A percentile compares a stretch with the other conserved stretches of the same genome.
Conservation (phyloP, 352 stramenopile genomes). For the Phytophthora sojae region DNA sequence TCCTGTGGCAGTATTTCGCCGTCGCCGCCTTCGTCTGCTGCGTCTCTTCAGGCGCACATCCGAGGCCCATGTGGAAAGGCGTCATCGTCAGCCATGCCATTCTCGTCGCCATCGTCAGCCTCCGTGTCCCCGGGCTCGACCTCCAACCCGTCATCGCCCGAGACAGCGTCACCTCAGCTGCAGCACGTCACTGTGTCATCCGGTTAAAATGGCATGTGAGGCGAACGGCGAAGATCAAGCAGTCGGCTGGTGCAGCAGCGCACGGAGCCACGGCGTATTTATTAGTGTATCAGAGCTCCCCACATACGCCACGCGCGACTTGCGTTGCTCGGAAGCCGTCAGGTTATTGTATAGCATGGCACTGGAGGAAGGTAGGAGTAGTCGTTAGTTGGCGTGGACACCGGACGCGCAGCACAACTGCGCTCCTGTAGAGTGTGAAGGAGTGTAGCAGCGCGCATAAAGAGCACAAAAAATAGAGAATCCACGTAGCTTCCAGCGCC, state of each 20-base stretch:
- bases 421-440: slow-evolving; percentile 38
- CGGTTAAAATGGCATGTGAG: slow-evolving; percentile 41
- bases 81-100: slow-evolving; percentile 50
- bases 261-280: slow-evolving; percentile 53
- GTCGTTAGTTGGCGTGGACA: slow-evolving; percentile 12
- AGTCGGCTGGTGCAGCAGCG: slow-evolving; percentile 31
- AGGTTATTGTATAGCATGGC: slow-evolving; percentile 39
- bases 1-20: slow-evolving; percentile 30
- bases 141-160: slow-evolving; percentile 53
- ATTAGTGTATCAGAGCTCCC: slow-evolving; percentile 52
- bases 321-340: slow-evolving; percentile 33
- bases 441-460: slow-evolving; percentile 25
- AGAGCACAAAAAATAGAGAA: slow-evolving; percentile 45
- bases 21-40: slow-evolving; percentile 24
- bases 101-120: slow-evolving; percentile 46
- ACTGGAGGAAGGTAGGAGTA: slow-evolving; percentile 12
- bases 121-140: slow-evolving; percentile 45
- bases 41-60: slow-evolving; percentile 41
- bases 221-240: slow-evolving; percentile 18
- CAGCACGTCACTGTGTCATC: slow-evolving; percentile 80
- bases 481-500: slow-evolving; percentile 22
- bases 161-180: slow-evolving; percentile 56
- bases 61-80: slow-evolving; percentile 60
- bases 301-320: slow-evolving; percentile 37
- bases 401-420: slow-evolving; percentile 7